Evolutionary conservation across 2,329 filamentous ascomycete species (phyloP), one percentile per base, ranked within the genome.

Genomic region (Cadophora sp.): DNA sequence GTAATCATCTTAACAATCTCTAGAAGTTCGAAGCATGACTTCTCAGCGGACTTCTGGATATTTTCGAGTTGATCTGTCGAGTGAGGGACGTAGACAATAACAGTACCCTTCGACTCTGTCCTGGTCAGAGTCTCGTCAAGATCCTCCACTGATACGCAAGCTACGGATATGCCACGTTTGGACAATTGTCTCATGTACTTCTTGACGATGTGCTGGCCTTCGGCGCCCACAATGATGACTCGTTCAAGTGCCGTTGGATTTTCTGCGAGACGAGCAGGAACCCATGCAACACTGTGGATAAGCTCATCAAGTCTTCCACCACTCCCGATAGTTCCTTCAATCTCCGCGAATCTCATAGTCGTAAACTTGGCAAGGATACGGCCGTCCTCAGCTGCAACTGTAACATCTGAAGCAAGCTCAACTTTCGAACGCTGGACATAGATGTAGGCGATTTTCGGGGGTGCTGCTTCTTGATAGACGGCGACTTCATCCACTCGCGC

Each of bases 261-360:
- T 64, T 80, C 78, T 0, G 76, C 67, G 6, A 78, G 74, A 7
- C 58, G 68, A 1, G 77, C 78, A 13, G 80, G 78, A 4, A 79
- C 70, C 80, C 80, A 82, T 7, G 77, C 74, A 4, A 81, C 53
- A 16, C 74, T 73, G 67, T 81, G 78, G 9, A 80, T 78, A 0
- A 81, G 71, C 64, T 39, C 22, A 22, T 60, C 58, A 1, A 60
- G 5, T 16, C 70, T 75, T 9, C 71, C 72, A 53, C 70, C 75
- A 3, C 62, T 64, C 1, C 69, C 72, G 0, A 74, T 50, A 0
- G 72, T 72, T 5, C 74, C 78, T 59, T 81, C 80, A n/a, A 82
- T 74, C 53, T 79, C 78, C 5, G 80, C 76, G 64, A 81, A 81
- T 3, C 74, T 71, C 78, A 82, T 80, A 0, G 71, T 72, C 18